Evolutionary conservation across 768 basidiomycete genomes (phyloP).

Genomic region (Fistulinella prunicolor): DNA sequence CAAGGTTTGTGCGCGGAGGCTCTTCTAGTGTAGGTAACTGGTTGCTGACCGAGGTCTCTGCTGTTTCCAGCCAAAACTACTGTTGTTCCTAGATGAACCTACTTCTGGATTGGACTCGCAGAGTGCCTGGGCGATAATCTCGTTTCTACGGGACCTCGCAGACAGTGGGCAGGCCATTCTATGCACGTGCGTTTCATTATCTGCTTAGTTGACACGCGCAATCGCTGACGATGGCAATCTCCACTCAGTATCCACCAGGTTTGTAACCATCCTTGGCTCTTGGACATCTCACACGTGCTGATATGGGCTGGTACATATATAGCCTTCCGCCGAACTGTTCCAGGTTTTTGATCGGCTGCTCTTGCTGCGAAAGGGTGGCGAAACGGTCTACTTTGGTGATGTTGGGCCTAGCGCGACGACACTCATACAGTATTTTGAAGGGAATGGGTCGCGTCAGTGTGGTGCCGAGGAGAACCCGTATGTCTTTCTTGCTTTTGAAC

Average conservation of each 20-base stretch:
- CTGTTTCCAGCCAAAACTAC: constrained; percentile 61
- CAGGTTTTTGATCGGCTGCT: constrained; percentile 77
- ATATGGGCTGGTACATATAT: not conserved
- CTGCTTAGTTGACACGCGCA: not conserved
- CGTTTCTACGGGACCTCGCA: constrained; percentile 72
- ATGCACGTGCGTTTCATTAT: constrained; percentile 70
- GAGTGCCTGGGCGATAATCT: constrained; percentile 79
- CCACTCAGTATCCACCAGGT: constrained; percentile 41
- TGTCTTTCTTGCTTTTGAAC: constrained; percentile 32
- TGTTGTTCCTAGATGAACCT: constrained; percentile 88
- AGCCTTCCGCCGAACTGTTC: constrained; percentile 81
- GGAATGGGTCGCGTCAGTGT: constrained; percentile 63
- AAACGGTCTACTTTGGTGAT: constrained; percentile 67
- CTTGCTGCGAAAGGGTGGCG: constrained; percentile 73
- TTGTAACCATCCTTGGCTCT: not conserved
- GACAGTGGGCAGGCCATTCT: constrained; percentile 83
- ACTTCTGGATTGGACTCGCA: constrained; percentile 87
- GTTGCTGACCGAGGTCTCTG: not conserved
- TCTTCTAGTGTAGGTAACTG: not conserved
- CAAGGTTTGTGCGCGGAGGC: too few relatives aligned
- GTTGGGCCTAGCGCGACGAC: constrained; percentile 59
- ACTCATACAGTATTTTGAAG: constrained; percentile 75
- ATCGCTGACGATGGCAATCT: not conserved
- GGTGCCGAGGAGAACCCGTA: constrained; percentile 65
- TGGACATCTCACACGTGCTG: not conserved